Evolutionary conservation across 176 grass and related monocot genomes (phyloP), one percentile per base, ranked within the genome.

Genomic region (Phoenix roebelenii): DNA sequence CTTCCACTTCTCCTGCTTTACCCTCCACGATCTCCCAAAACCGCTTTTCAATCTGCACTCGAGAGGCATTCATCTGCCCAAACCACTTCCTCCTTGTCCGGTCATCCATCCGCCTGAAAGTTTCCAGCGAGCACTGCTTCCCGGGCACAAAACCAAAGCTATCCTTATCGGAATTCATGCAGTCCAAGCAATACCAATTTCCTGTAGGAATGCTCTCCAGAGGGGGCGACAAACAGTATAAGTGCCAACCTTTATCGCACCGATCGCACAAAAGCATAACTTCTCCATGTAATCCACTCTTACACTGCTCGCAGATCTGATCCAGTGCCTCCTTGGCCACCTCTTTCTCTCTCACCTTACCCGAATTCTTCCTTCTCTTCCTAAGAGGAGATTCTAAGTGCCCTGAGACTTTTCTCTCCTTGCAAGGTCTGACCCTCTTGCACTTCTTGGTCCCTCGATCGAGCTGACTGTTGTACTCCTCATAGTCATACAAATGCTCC

Each of bases 1-100:
- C 86, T 74, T 95, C 90, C 22, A 89, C 67, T 57, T 85, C 82
- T 25, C 90, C 90, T 65, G 65, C 71, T 73, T 68, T 95, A 16
- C 90, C 90, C 67, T 95, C 90, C 22, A 95, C 90, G 65, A 95
- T 95, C 52, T 95, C 90, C 86, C 90, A 95, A 53, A 95, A 90
- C 54, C 75, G 80, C 72, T 86, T 95, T 73, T 95, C 90, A 7
- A 95, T 75, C 71, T 95, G 86, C 75, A 76, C 61, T 60, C 67
- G 67, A 50, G 75, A 79, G 7, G 76, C 63, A 54, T 17, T 79
- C 79, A 55, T 87, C 61, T 73, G 82, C 57, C 90, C 90, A 32
- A 95, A 84, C 86, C 86, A 95, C 70, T 77, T 90, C 79, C 78
- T 89, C 49, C 74, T 83, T 32, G 84, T 67, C 76, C 76, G 72